These are phyloP conservation scores for Aspergillus heteromorphus DNA, from an alignment of 495 filamentous ascomycete species.

Conservation along the genomic window DNA sequence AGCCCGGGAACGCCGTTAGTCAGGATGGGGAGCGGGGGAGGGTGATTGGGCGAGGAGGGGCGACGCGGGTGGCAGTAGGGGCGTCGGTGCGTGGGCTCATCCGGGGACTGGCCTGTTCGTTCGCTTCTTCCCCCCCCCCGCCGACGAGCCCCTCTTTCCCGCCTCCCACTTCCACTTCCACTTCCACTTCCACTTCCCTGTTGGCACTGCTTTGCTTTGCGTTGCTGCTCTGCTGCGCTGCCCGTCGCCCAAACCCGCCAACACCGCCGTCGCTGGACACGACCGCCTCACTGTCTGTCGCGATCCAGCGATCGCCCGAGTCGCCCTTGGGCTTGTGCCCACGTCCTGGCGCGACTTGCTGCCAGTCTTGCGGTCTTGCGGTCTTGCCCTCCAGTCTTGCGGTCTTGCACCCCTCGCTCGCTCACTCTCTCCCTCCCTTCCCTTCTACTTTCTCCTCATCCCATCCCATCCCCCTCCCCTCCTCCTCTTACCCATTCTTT, in stretches of 20 bases:
- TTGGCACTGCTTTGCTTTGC: too few relatives aligned
- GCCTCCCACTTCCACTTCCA: too few relatives aligned
- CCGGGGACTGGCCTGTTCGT: constrained; percentile 4
- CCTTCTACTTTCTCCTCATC: too few relatives aligned
- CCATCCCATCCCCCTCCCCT: constrained; percentile 24
- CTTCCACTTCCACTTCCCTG: too few relatives aligned
- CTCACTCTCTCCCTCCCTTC: constrained; percentile 18
- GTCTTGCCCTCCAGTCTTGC: too few relatives aligned
- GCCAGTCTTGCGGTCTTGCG: too few relatives aligned
- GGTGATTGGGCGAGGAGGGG: constrained; percentile 7
- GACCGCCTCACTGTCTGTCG: constrained; percentile 29
- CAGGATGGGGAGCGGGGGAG: constrained; percentile 8
- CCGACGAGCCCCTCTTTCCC: constrained; percentile 17
- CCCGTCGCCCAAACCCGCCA: constrained; percentile 15
- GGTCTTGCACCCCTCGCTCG: too few relatives aligned
- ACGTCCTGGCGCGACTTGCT: constrained; percentile 17
- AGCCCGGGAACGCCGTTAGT: constrained; percentile 17
- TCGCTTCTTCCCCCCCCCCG: constrained; percentile 20
- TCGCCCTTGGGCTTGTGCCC: constrained; percentile 17
- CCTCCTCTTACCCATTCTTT: constrained; percentile 21
- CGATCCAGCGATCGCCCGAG: constrained; percentile 24
- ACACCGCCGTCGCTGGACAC: constrained; percentile 16
- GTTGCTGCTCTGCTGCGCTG: too few relatives aligned
- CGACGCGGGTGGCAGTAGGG: constrained; percentile 8
- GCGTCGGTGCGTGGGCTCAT: constrained; percentile 11